phyloP scores from a whole-genome alignment of 306 rosid genomes.

The Nissolia schottii region DNA sequence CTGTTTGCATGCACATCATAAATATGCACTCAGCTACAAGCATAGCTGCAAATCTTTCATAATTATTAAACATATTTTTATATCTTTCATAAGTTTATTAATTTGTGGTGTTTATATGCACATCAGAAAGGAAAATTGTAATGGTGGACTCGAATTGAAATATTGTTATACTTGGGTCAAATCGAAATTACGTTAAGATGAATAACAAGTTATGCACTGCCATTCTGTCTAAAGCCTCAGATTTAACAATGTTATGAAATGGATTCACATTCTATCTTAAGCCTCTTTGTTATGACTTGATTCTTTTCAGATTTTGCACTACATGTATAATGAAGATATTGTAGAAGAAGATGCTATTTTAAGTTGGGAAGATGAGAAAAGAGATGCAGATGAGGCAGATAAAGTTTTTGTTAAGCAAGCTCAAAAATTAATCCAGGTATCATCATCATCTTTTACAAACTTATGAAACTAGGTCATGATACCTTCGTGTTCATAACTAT shows the following conservation, averaged over 20 bases:
- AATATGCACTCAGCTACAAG: background rate
- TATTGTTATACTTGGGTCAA: background rate
- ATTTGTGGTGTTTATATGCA: background rate
- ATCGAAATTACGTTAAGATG: background rate
- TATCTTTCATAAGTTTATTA: background rate
- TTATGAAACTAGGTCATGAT: background rate
- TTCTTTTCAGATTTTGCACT: conserved; percentile 54
- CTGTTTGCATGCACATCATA: background rate
- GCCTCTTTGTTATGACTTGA: background rate
- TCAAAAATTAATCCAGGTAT: conserved; percentile 53
- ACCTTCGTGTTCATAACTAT: background rate
- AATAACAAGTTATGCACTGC: background rate
- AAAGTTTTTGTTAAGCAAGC: conserved; percentile 76
- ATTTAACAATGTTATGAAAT: background rate
- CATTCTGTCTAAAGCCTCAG: background rate
- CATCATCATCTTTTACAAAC: background rate
- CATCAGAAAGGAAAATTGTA: background rate
- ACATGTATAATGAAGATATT: conserved; percentile 66
- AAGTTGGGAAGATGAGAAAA: conserved; percentile 88
- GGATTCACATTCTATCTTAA: background rate
- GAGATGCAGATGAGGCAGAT: conserved; percentile 74
- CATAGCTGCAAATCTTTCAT: background rate
- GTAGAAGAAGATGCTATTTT: conserved; percentile 84
- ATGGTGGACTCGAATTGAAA: background rate
- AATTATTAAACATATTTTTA: background rate